phyloP scores from a whole-genome alignment of 2,329 filamentous ascomycete species.

The Dactylonectria macrodidyma region DNA sequence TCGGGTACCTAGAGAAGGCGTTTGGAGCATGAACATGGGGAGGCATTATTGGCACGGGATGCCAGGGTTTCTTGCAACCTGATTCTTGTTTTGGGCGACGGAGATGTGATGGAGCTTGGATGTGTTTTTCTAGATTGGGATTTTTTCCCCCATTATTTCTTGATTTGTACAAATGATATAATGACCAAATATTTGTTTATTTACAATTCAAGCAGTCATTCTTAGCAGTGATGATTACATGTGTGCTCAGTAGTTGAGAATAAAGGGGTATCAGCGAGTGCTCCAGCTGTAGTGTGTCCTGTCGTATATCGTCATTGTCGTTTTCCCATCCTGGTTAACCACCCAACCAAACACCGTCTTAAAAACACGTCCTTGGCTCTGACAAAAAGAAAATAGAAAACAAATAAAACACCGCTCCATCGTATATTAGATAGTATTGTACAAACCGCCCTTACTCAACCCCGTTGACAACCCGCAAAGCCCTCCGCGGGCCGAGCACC shows the following conservation, averaged over 20 bases:
- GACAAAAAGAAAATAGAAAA: too few species aligned
- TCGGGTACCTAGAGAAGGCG: slow-evolving; percentile 10
- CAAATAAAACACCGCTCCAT: background rate
- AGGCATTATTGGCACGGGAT: background rate
- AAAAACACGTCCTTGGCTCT: slow-evolving; percentile 14
- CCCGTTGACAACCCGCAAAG: slow-evolving; percentile 77
- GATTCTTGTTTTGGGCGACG: background rate
- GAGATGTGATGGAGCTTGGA: slow-evolving; percentile 3
- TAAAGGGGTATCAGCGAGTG: slow-evolving; percentile 46
- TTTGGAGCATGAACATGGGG: slow-evolving; percentile 20
- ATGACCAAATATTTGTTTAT: slow-evolving; percentile 24
- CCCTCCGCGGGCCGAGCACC: slow-evolving; percentile 77
- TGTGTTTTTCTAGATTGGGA: slow-evolving; percentile 6
- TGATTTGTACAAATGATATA: slow-evolving; percentile 27
- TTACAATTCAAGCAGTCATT: slow-evolving; percentile 3
- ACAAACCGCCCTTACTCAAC: slow-evolving; percentile 47
- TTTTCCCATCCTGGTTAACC: slow-evolving; percentile 20
- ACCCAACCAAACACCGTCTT: slow-evolving; percentile 9
- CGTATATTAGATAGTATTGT: too few species aligned
- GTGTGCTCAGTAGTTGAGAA: slow-evolving; percentile 7
- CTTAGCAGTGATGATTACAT: slow-evolving; percentile 9
- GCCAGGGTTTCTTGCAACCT: background rate
- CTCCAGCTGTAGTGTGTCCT: slow-evolving; percentile 18
- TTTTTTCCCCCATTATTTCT: slow-evolving; percentile 9
- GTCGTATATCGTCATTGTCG: slow-evolving; percentile 36